Percentiles rank a stretch among this genome's conserved stretches.
These are phyloP conservation scores for Aquilaria sinensis DNA, from an alignment of 345 rosid genomes.

Conservation along the genomic window DNA sequence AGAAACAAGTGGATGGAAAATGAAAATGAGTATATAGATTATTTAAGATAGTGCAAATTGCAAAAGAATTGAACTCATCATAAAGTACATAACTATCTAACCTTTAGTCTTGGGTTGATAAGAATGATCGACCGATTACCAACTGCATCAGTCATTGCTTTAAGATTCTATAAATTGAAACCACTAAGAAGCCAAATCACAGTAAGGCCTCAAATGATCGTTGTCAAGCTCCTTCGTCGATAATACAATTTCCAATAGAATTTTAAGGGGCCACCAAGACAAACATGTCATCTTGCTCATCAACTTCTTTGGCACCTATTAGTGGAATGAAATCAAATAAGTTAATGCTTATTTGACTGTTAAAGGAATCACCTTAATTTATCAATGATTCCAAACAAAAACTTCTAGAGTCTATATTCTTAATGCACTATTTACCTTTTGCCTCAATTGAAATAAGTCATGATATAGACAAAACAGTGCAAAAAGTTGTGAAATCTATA, in stretches of 20 bases:
- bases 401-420: too few species aligned
- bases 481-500: background rate
- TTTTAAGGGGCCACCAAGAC: conserved; percentile 95
- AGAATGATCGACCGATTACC: conserved; percentile 81
- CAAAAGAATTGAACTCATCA: conserved; percentile 3
- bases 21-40: background rate
- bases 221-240: conserved; percentile 44
- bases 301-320: conserved; percentile 81
- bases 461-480: background rate
- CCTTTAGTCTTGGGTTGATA: conserved; percentile 86
- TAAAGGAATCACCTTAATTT: too few species aligned
- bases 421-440: too few species aligned
- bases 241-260: conserved; percentile 93
- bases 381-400: too few species aligned
- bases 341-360: too few species aligned
- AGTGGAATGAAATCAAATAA: conserved; percentile 3
- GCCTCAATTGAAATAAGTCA: too few species aligned
- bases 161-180: conserved; percentile 51
- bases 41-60: background rate
- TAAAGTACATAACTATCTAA: conserved; percentile 11
- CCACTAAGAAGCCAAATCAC: background rate
- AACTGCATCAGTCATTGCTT: conserved; percentile 91
- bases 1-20: too few species aligned
- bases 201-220: conserved; percentile 2
- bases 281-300: conserved; percentile 81